phyloP scores from a whole-genome alignment of 805 yeast genomes.

The Yarrowia deformans region DNA sequence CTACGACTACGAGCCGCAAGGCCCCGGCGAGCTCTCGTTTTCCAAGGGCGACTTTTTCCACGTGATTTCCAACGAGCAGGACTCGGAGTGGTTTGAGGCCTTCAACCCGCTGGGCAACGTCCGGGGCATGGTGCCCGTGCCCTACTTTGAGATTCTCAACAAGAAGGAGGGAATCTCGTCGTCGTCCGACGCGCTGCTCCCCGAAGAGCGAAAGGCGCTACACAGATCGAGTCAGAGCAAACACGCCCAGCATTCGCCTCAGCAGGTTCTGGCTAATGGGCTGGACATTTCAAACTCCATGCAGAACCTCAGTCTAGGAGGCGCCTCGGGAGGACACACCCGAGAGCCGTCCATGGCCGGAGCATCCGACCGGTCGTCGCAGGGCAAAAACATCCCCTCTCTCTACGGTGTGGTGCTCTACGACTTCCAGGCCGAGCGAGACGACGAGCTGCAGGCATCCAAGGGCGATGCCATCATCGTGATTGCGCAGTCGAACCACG shows the following conservation, averaged over 20 bases:
- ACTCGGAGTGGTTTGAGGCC: slow-evolving; percentile 81
- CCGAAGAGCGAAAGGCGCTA: slow-evolving; percentile 38
- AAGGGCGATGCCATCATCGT: slow-evolving; percentile 91
- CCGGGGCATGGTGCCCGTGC: slow-evolving; percentile 86
- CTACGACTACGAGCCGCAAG: slow-evolving; percentile 77
- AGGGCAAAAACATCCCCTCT: slow-evolving; percentile 49
- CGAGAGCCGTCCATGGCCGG: slow-evolving; percentile 26
- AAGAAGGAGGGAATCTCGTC: slow-evolving; percentile 15
- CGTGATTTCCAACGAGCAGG: slow-evolving; percentile 68
- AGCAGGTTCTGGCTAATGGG: slow-evolving; percentile 37
- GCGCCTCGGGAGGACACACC: not conserved
- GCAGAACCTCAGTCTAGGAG: slow-evolving; percentile 23
- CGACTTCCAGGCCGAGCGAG: slow-evolving; percentile 80
- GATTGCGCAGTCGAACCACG: slow-evolving; percentile 95
- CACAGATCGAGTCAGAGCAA: slow-evolving; percentile 39
- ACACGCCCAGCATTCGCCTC: slow-evolving; percentile 33
- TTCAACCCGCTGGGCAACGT: slow-evolving; percentile 80
- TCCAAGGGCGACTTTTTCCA: slow-evolving; percentile 87
- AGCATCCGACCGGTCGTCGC: slow-evolving; percentile 28
- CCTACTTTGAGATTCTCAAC: slow-evolving; percentile 70
- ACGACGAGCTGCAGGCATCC: slow-evolving; percentile 82
- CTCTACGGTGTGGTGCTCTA: slow-evolving; percentile 86
- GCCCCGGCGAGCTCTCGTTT: slow-evolving; percentile 81
- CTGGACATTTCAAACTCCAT: slow-evolving; percentile 28
- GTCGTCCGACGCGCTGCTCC: slow-evolving; percentile 14